Evolutionary conservation across 2,329 filamentous ascomycete genomes (phyloP).

Genomic region (Aspergillus sp.): DNA sequence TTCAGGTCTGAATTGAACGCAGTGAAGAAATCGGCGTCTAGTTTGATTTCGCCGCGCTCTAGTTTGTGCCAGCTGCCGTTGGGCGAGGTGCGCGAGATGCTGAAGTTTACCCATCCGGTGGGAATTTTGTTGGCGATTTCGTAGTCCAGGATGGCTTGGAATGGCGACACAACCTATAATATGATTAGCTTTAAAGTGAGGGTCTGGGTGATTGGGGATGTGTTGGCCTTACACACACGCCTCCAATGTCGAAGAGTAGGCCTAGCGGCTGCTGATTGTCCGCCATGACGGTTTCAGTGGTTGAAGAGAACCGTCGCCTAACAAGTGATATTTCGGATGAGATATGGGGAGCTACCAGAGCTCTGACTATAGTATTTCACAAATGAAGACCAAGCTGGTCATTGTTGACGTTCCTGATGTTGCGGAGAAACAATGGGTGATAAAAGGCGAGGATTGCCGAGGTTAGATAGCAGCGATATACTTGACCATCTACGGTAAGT

Average conservation of each 20-base stretch:
- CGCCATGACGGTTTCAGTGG: conserved; percentile 32
- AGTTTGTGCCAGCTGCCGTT: conserved; percentile 84
- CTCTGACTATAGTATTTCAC: not conserved
- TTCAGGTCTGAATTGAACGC: conserved; percentile 75
- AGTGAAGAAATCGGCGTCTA: conserved; percentile 73
- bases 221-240: conserved; percentile 75
- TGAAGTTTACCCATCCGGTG: conserved; percentile 86
- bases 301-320: not conserved
- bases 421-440: conserved; percentile 12
- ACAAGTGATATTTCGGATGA: not conserved
- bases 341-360: not conserved
- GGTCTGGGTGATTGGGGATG: not conserved
- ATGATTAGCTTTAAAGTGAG: conserved; percentile 8
- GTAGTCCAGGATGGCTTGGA: conserved; percentile 91
- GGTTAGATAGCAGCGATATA: conserved; percentile 17
- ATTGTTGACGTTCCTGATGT: not conserved
- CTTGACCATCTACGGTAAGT: no score
- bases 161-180: conserved; percentile 77
- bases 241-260: conserved; percentile 91
- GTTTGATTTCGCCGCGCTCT: conserved; percentile 76
- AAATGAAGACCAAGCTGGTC: not conserved
- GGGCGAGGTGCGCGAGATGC: conserved; percentile 75
- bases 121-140: conserved; percentile 75
- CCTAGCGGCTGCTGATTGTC: conserved; percentile 61
- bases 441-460: conserved; percentile 24